Evolutionary conservation across 495 filamentous ascomycete genomes (phyloP), one percentile per base, ranked within the genome.

Genomic region (Talaromyces ruber): DNA sequence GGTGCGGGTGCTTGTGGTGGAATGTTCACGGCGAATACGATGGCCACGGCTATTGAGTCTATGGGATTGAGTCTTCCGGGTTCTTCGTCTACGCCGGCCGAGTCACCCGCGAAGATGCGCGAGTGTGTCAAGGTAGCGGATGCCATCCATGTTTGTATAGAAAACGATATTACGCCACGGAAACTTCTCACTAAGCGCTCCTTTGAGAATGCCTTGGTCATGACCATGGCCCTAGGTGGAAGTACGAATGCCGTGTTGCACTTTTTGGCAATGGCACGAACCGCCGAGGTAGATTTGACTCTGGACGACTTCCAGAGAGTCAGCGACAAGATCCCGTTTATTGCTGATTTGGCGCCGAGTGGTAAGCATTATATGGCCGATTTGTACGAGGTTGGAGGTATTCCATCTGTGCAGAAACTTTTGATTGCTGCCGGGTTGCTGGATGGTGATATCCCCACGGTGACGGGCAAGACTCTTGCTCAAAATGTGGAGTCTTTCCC

Each of bases 1-100:
- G 92, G 90, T 14, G 86, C 90, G 14, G 93, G 93, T 32, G 93
- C 92, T n/a, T 98, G 94, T 67, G 94, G 94, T 64, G 94, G 94
- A 55, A 98, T 87, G 86, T 98, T 90, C 84, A 98, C 94, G 2
- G 94, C 94, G 60, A 98, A 98, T 72, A 97, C 94, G 2, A 96
- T 98, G 93, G 90, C 91, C 5, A 95, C 92, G 0, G 92, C 92
- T 14, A 92, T 98, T 64, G 94, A 98, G 73, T 89, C 92, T 7
- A 96, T 98, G 91, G 94, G 94, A 59, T 81, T 98, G 24, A 86
- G 86, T 2, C 80, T 97, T 16, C 93, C 94, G 0, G 93, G 93
- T 9, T 96, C 91, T 1, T 96, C 92, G 0, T 93, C 90, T 0
- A 96, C 87, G 59, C 93, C 93, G 3, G 94, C 94, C 3, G 79